Evolutionary conservation across 768 basidiomycete species (phyloP).

Genomic region (Pulveroboletus sp.): DNA sequence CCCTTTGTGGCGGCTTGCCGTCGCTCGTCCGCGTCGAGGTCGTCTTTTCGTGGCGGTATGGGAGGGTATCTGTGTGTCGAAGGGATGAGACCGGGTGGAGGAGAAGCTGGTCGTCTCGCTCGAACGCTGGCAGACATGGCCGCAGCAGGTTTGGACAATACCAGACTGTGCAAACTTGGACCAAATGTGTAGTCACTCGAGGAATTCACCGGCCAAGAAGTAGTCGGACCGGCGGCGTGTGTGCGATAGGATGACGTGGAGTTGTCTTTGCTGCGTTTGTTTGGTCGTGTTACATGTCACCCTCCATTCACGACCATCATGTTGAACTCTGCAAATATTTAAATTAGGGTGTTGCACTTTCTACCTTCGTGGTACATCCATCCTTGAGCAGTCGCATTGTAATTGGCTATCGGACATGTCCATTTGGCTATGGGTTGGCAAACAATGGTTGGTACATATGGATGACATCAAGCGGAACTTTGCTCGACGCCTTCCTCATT

Average conservation of each 20-base stretch:
- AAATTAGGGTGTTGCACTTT: constrained; percentile 9
- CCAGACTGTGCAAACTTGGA: constrained; percentile 22
- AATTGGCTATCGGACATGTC: neutral
- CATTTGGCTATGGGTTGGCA: neutral
- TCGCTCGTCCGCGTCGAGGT: constrained; percentile 71
- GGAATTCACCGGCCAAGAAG: neutral
- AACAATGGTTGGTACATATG: neutral
- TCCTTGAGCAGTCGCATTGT: neutral
- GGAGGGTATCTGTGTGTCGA: constrained; percentile 58
- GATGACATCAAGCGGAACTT: neutral
- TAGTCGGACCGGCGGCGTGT: neutral
- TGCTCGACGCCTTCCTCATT: neutral
- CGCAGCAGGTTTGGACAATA: constrained; percentile 13
- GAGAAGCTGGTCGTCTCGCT: constrained; percentile 65
- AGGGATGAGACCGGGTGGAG: constrained; percentile 46
- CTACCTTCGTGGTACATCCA: neutral
- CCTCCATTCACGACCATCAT: neutral
- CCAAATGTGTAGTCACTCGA: neutral
- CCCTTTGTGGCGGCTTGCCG: constrained; percentile 68
- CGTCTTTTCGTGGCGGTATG: constrained; percentile 45
- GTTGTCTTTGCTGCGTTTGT: constrained; percentile 11
- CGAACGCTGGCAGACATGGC: constrained; percentile 50
- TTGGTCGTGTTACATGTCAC: constrained; percentile 12
- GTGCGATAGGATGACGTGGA: neutral
- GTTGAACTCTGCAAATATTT: too few species aligned